Conservation (phyloP, 176 grass and related monocot species). For the Tillandsia fasciculata region DNA sequence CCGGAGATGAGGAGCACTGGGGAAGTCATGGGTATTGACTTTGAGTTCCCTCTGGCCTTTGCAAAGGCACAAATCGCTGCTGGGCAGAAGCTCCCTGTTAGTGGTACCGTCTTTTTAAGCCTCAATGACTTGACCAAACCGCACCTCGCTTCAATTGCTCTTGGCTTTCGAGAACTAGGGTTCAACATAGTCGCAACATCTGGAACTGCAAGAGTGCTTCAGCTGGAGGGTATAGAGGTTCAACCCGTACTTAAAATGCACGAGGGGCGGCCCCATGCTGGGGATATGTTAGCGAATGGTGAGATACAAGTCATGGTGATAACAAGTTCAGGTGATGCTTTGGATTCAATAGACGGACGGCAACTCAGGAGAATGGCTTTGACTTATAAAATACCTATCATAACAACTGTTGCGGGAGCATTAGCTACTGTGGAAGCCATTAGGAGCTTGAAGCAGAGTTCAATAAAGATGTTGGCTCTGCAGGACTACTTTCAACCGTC, state of each 20-base stretch:
- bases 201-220: conserved; percentile 73
- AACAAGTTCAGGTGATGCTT: conserved; percentile 81
- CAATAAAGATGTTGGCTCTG: conserved; percentile 64
- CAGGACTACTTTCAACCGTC: conserved; percentile 75
- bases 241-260: conserved; percentile 92
- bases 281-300: conserved; percentile 81
- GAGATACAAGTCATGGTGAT: conserved; percentile 95
- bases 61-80: conserved; percentile 97
- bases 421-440: conserved; percentile 79
- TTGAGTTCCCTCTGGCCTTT: conserved; percentile 78
- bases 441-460: conserved; percentile 70
- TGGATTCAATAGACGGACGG: conserved; percentile 78
- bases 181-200: conserved; percentile 85
- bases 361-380: conserved; percentile 80
- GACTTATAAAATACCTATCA: conserved; percentile 80
- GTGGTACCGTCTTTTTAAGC: conserved; percentile 78
- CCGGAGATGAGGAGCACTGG: conserved; percentile 99
- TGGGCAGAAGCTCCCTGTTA: conserved; percentile 71
- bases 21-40: conserved; percentile 98
- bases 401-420: conserved; percentile 91
- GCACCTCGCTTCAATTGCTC: conserved; percentile 67
- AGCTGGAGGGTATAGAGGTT: conserved; percentile 68
- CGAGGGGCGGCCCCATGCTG: conserved; percentile 79
- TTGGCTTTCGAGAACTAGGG: conserved; percentile 58
- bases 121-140: conserved; percentile 83